These are phyloP conservation scores for Fraxinus anomala DNA, from an alignment of 257 asterid species.

Conservation along the genomic window DNA sequence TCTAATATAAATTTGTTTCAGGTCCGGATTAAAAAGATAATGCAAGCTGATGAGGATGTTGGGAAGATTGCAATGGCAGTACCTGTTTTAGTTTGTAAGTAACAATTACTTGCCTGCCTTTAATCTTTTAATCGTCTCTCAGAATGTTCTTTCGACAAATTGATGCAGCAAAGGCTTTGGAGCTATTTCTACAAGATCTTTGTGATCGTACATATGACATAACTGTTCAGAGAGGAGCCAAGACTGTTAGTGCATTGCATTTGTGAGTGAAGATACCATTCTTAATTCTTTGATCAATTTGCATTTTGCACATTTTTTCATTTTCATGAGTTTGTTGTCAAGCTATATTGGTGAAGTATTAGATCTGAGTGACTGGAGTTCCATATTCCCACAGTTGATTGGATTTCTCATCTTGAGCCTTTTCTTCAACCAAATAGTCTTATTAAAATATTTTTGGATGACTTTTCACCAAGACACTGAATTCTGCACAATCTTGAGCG, in stretches of 20 bases:
- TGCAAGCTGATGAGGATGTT: slow-evolving; percentile 99
- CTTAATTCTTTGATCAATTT: slow-evolving; percentile 16
- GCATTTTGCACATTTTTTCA: not conserved
- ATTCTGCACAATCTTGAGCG: not conserved
- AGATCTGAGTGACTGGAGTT: slow-evolving; percentile 2
- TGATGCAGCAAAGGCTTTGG: slow-evolving; percentile 91
- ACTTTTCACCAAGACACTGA: not conserved
- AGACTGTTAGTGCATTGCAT: slow-evolving; percentile 90
- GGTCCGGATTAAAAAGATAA: slow-evolving; percentile 92
- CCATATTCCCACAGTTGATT: not conserved
- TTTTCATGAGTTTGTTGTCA: not conserved
- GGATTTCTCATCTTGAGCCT: not conserved
- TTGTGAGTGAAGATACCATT: slow-evolving; percentile 57
- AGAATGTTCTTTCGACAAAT: slow-evolving; percentile 26
- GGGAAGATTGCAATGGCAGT: slow-evolving; percentile 97
- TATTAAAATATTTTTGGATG: not conserved
- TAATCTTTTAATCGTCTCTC: slow-evolving; percentile 15
- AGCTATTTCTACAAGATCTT: slow-evolving; percentile 93
- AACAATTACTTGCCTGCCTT: slow-evolving; percentile 7
- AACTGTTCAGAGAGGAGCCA: slow-evolving; percentile 91
- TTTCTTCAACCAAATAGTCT: not conserved
- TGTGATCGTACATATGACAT: slow-evolving; percentile 97
- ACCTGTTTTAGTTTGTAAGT: slow-evolving; percentile 93
- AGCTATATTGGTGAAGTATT: not conserved
- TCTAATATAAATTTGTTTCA: slow-evolving; percentile 32